Conservation (phyloP, 176 grass and related monocot species). For the Phoenix dactylifera region DNA sequence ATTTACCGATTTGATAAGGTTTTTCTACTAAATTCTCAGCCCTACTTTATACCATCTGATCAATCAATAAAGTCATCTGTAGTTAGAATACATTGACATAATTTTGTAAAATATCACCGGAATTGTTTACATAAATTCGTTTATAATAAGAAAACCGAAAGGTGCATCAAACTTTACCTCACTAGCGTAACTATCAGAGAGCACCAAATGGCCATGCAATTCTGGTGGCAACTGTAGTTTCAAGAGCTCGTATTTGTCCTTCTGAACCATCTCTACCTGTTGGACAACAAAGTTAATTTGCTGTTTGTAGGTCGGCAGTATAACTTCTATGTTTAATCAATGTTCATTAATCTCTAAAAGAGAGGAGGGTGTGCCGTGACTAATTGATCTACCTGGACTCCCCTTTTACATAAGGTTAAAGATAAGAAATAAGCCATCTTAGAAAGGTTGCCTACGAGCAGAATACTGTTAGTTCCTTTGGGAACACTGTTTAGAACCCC, state of each 20-base stretch:
- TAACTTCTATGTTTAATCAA: not conserved
- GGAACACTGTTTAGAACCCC: slow-evolving; percentile 40
- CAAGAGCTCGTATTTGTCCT: slow-evolving; percentile 22
- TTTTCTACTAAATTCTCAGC: too few species aligned
- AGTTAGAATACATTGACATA: too few species aligned
- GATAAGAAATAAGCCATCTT: slow-evolving; percentile 29
- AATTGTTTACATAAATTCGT: too few species aligned
- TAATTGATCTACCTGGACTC: slow-evolving; percentile 19
- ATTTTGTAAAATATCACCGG: too few species aligned
- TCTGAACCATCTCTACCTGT: slow-evolving; percentile 40
- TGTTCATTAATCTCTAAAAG: not conserved
- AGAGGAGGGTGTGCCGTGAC: too few species aligned
- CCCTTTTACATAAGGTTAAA: slow-evolving; percentile 21
- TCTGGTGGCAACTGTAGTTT: slow-evolving; percentile 22
- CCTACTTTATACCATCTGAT: too few species aligned
- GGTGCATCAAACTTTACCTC: slow-evolving; percentile 13
- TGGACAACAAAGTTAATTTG: too few species aligned
- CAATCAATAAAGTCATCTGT: too few species aligned
- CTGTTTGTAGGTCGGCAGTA: too few species aligned
- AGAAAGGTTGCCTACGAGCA: slow-evolving; percentile 32
- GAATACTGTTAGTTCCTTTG: slow-evolving; percentile 23
- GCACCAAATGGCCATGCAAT: slow-evolving; percentile 12
- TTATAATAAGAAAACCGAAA: too few species aligned
- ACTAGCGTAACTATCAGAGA: slow-evolving; percentile 23
- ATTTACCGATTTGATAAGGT: too few species aligned